phyloP scores from a whole-genome alignment of 306 rosid species.

The Neltuma alba region DNA sequence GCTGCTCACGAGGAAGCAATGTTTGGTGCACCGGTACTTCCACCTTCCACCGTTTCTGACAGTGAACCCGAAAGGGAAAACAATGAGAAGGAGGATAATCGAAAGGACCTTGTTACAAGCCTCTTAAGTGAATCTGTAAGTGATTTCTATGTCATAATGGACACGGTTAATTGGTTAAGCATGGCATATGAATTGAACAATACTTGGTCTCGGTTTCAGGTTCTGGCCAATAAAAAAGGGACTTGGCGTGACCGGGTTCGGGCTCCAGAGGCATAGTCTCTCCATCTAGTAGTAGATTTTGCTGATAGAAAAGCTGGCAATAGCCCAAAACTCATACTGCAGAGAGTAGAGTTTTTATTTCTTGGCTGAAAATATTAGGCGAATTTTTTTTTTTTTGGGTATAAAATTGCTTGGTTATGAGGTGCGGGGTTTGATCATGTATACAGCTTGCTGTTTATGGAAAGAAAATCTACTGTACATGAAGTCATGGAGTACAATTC shows the following conservation, averaged over 20 bases:
- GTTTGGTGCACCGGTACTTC: constrained; percentile 67
- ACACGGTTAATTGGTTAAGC: neutral
- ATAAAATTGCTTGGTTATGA: constrained; percentile 20
- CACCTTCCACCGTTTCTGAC: constrained; percentile 45
- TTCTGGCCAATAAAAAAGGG: constrained; percentile 78
- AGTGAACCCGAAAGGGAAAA: constrained; percentile 62
- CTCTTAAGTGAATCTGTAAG: constrained; percentile 82
- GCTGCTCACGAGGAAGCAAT: constrained; percentile 96
- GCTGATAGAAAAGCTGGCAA: constrained; percentile 9
- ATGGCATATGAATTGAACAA: constrained; percentile 23
- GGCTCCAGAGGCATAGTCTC: constrained; percentile 50
- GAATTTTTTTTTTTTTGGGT: neutral
- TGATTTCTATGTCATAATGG: constrained; percentile 1
- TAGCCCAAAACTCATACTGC: constrained; percentile 12
- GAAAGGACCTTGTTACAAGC: constrained; percentile 52
- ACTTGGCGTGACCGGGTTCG: constrained; percentile 97
- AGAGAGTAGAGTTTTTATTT: constrained; percentile 15
- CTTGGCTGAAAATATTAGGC: constrained; percentile 13
- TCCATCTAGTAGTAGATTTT: constrained; percentile 14
- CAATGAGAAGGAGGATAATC: constrained; percentile 45
- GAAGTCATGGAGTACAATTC: neutral
- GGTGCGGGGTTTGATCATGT: constrained; percentile 26
- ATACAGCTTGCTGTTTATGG: constrained; percentile 10
- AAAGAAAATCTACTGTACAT: neutral
- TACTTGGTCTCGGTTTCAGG: constrained; percentile 50